Evolutionary conservation across 495 filamentous ascomycete genomes (phyloP).

Genomic region (Penicillium simplicissimum): DNA sequence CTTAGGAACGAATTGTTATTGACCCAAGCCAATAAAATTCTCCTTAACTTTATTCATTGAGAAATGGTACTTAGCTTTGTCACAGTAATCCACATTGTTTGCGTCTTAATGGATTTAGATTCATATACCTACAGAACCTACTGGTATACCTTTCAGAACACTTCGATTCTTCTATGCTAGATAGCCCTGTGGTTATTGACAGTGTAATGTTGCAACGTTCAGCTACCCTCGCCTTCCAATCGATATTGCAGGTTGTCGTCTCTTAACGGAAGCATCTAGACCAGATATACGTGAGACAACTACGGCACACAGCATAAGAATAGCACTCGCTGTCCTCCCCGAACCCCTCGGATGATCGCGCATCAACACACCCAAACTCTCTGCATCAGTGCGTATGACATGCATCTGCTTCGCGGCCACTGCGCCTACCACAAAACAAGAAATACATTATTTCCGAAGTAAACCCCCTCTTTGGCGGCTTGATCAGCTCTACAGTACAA

Average conservation of each 20-base stretch:
- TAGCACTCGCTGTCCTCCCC: neutral
- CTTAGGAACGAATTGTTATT: neutral
- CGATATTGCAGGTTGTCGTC: neutral
- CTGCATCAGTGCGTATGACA: constrained; percentile 22
- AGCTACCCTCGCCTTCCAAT: neutral
- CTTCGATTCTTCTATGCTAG: neutral
- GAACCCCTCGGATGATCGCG: constrained; percentile 1
- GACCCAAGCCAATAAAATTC: neutral
- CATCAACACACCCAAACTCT: neutral
- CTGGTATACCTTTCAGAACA: too few species aligned
- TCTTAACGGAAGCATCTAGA: constrained; percentile 1
- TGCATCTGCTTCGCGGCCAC: constrained; percentile 21
- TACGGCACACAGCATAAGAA: neutral
- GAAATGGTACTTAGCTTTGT: neutral
- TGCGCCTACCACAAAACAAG: constrained; percentile 12
- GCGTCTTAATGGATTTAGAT: neutral
- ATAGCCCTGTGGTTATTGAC: neutral
- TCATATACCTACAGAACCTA: too few species aligned
- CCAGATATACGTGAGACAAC: neutral
- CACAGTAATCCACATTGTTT: neutral
- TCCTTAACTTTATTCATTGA: neutral
- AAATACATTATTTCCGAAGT: neutral
- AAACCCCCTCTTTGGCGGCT: neutral
- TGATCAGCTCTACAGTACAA: too few species aligned
- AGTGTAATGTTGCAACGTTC: neutral